Base-by-base conservation (phyloP, 2,329 filamentous ascomycete species). In the Colletotrichum australisinense region DNA sequence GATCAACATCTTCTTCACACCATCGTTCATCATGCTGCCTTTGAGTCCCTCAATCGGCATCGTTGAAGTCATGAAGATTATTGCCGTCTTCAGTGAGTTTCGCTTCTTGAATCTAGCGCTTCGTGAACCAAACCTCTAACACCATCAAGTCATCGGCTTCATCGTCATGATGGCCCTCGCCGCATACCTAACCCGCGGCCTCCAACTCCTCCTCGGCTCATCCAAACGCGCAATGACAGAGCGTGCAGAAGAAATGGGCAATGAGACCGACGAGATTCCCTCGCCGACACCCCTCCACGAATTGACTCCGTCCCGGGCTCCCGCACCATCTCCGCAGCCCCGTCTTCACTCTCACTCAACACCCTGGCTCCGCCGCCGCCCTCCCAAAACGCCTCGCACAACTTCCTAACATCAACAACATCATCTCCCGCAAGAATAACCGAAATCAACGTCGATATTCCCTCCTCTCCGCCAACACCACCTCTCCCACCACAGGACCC, bases 1-100 rank as follows among this genome's bases (percentile, higher is more conserved):
- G 84, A 90, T 91, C 76, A 89, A 87, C 69, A 81, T 91, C 63
- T 86, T 90, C 75, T 91, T 91, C 76, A 89, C 87, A 3, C 89
- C 89, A 9, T 87, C 88, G 0, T 92, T 92, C 80, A 85, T 91
- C 8, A 82, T 90, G 32, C 81, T 92, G 0, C 89, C 90, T 7
- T 82, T 92, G 2, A 90, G 88, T 75, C 85, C 88, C 1, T 75
- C 85, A 0, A 88, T 91, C 22, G 84, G 87, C 24, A 85, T 86
- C 1, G 76, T 84, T 0, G 90, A 92, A 76, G 88, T 91, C 14
- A 84, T 85, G 52, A 90, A 90, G 77, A 90, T 91, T 53, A 89
- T 91, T 73, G 87, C 83, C 28, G 87, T 92, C 1, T 91, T 91
- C 76, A 76, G 89, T 90, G 76, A 77, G 87, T 79, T 0, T 2